Evolutionary conservation across 345 rosid genomes (phyloP).

Genomic region (Aurinia saxatilis): DNA sequence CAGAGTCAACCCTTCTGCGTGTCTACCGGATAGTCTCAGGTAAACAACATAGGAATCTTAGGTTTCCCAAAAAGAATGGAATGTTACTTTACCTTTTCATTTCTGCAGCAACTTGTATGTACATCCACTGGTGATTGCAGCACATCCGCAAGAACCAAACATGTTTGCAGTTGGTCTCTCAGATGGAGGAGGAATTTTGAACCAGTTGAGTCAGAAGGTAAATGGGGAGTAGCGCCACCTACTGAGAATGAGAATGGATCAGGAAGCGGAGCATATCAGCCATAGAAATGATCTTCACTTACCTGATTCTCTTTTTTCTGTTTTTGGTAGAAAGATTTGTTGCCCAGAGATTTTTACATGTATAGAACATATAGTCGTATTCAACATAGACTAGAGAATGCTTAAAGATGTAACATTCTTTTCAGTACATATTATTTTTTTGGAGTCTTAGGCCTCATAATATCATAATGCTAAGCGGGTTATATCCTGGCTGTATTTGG

Average conservation of each 20-base stretch:
- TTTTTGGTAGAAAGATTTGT: slow-evolving; percentile 16
- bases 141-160: too few relatives aligned
- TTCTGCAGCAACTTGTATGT: slow-evolving; percentile 56
- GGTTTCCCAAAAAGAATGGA: background rate
- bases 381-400: slow-evolving; percentile 11
- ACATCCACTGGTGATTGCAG: too few relatives aligned
- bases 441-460: too few relatives aligned
- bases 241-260: slow-evolving; percentile 85
- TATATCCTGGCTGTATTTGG: too few relatives aligned
- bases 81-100: background rate
- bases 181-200: slow-evolving; percentile 90
- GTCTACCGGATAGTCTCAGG: slow-evolving; percentile 79
- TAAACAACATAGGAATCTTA: slow-evolving; percentile 27
- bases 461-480: too few relatives aligned
- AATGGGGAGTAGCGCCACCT: slow-evolving; percentile 94
- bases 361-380: too few relatives aligned
- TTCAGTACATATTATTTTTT: too few relatives aligned
- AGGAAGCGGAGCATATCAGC: slow-evolving; percentile 66
- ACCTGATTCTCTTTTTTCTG: background rate
- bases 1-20: slow-evolving; percentile 71
- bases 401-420: too few relatives aligned
- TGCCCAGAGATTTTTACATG: slow-evolving; percentile 23
- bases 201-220: slow-evolving; percentile 88
- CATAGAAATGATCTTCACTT: slow-evolving; percentile 52
- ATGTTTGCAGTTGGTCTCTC: slow-evolving; percentile 89